Base-by-base conservation (phyloP, 345 rosid species). In the Hibiscus tridactylites region DNA sequence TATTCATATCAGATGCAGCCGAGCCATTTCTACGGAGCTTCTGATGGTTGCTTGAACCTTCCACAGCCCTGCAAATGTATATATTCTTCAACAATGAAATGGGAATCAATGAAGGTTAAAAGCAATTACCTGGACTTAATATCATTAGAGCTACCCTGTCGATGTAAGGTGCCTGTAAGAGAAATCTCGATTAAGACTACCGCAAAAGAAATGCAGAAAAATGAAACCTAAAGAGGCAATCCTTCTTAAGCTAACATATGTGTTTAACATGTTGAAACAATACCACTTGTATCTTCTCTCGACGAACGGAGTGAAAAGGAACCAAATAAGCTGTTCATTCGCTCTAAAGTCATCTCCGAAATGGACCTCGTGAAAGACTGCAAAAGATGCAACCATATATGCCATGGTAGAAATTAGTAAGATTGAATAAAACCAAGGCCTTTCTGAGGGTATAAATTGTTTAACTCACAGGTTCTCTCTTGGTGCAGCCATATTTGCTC, bases 311-410 rank as follows among this genome's bases (percentile, higher is more conserved):
- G 72, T 9, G 97, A 85, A 73, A 92, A 87, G 71, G 97, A 90
- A 75, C 88, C 84, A 70, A 95, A 65, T 77, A 92, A 84, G 75
- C 80, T 79, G 28, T 92, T 89, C 96, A 92, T 54, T 57, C 88
- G 80, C 44, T 90, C 94, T 75, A 95, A 62, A 39, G 97, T 83
- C 61, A 72, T 57, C 83, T 86, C 98, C 26, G 98, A 90, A 73
- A 95, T 77, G 66, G 99, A 90, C 77, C 84, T 88, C 81, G 81
- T 88, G 77, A 82, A 83, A 71, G 80, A 73, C 99, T 92, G 73
- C 47, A 83, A 75, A 69, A 67, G 57, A 76, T 61, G 47, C 71
- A 79, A 63, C 77, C 3, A 74, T 42, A 42, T 8, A 9, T 42
- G 2, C 46, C 46, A 42, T 42, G 46, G 46, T 42, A 9, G 46